A percentile compares a stretch with the other conserved stretches of the same genome.
Conservation (phyloP, 1,284 basidiomycete species). For the Austroboletus novae-zelandiae region DNA sequence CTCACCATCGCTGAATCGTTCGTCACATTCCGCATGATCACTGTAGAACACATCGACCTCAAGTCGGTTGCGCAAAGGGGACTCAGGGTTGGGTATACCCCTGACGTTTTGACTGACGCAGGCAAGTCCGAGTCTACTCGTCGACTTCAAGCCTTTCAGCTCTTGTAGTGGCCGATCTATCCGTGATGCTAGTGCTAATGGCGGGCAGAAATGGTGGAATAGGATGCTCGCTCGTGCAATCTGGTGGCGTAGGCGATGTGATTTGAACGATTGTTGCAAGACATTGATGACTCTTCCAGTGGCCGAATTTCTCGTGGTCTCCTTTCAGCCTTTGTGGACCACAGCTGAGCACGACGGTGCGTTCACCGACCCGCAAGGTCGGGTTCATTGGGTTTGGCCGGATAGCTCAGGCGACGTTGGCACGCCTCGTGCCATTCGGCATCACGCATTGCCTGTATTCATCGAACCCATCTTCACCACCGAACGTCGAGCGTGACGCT, state of each 20-base stretch:
- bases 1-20: neutral
- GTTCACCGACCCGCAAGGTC: constrained; percentile 60
- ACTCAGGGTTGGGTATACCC: constrained; percentile 87
- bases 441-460: constrained; percentile 69
- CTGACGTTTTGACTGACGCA: constrained; percentile 85
- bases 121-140: constrained; percentile 42
- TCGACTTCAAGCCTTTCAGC: neutral
- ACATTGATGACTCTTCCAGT: constrained; percentile 35
- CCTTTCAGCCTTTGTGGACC: constrained; percentile 82
- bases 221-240: constrained; percentile 62
- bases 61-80: constrained; percentile 58
- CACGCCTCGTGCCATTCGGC: constrained; percentile 77
- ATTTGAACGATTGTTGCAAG: neutral
- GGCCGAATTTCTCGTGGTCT: constrained; percentile 69
- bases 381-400: constrained; percentile 95
- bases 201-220: constrained; percentile 76
- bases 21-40: neutral
- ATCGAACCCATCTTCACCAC: constrained; percentile 48
- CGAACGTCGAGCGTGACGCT: constrained; percentile 49
- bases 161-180: constrained; percentile 75
- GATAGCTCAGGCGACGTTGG: constrained; percentile 79
- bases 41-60: constrained; percentile 79
- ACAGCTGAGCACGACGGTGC: constrained; percentile 59
- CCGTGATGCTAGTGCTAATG: constrained; percentile 89
- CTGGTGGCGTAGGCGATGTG: constrained; percentile 53